These are phyloP conservation scores for Paramyrothecium roridum DNA, from an alignment of 2,329 filamentous ascomycete species.

Conservation along the genomic window DNA sequence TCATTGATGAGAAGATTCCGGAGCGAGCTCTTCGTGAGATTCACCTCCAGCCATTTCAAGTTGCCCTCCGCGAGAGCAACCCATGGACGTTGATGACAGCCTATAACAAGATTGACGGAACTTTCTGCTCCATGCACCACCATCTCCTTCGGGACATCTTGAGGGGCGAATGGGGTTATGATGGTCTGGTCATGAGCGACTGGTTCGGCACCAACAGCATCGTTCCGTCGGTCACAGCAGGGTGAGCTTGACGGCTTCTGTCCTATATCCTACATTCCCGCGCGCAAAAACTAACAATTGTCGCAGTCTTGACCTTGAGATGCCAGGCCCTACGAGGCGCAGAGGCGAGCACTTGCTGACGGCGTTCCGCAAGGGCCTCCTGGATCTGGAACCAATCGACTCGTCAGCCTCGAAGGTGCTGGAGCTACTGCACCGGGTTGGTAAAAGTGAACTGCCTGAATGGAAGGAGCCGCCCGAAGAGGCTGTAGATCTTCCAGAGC, in stretches of 20 bases:
- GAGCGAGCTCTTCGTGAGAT: constrained; percentile 21
- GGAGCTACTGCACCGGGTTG: background rate
- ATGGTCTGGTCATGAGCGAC: constrained; percentile 42
- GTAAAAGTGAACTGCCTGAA: constrained; percentile 1
- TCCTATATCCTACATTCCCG: constrained; percentile 7
- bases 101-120: constrained; percentile 41
- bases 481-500: constrained; percentile 5
- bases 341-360: constrained; percentile 11
- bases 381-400: constrained; percentile 4
- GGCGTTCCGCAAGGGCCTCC: constrained; percentile 10
- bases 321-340: constrained; percentile 23
- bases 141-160: constrained; percentile 33
- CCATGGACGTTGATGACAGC: constrained; percentile 39
- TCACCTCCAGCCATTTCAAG: constrained; percentile 38
- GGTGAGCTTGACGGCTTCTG: constrained; percentile 5
- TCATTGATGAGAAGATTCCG: constrained; percentile 12
- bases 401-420: background rate
- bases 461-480: background rate
- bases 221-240: constrained; percentile 19
- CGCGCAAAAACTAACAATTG: background rate
- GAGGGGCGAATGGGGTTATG: constrained; percentile 38
- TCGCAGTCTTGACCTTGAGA: constrained; percentile 22
- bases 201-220: constrained; percentile 27
- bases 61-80: constrained; percentile 33
- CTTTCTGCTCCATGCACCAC: constrained; percentile 34